Conservation (phyloP, 106 monocot genomes). For the Triglochin maritima region DNA sequence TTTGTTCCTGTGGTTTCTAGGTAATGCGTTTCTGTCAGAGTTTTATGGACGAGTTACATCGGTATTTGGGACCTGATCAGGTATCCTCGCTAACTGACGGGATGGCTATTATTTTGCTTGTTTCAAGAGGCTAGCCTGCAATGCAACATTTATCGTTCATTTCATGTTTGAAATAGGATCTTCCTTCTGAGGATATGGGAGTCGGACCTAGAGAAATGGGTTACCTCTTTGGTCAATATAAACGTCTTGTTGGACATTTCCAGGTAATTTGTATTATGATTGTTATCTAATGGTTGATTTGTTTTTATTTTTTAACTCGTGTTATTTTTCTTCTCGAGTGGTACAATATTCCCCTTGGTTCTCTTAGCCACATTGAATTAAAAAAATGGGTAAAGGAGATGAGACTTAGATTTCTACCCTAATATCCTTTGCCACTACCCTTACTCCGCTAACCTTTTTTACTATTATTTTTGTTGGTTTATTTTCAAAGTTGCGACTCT, state of each 20-base stretch:
- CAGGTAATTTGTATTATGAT: conserved; percentile 42
- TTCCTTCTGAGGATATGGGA: conserved; percentile 96
- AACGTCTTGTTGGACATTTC: conserved; percentile 85
- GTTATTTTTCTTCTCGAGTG: too few relatives aligned
- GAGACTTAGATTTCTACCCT: too few relatives aligned
- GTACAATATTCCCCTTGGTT: too few relatives aligned
- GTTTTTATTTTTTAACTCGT: too few relatives aligned
- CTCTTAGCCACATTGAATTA: too few relatives aligned
- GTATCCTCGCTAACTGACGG: conserved; percentile 21
- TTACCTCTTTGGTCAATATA: conserved; percentile 93
- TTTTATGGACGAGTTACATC: conserved; percentile 91
- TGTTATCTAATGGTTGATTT: neutral
- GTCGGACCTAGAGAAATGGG: conserved; percentile 99
- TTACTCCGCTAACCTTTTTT: too few relatives aligned
- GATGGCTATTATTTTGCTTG: neutral
- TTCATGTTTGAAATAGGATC: conserved; percentile 51
- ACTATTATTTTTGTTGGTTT: too few relatives aligned
- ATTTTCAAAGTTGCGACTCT: too few relatives aligned
- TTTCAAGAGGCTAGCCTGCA: neutral
- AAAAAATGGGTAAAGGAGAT: too few relatives aligned
- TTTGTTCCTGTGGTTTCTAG: conserved; percentile 25
- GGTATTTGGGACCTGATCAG: conserved; percentile 93
- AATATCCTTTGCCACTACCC: too few relatives aligned
- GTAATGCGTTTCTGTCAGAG: conserved; percentile 99
- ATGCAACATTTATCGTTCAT: neutral